phyloP scores from a whole-genome alignment of 202 grass and related monocot species.

The Setaria italica region DNA sequence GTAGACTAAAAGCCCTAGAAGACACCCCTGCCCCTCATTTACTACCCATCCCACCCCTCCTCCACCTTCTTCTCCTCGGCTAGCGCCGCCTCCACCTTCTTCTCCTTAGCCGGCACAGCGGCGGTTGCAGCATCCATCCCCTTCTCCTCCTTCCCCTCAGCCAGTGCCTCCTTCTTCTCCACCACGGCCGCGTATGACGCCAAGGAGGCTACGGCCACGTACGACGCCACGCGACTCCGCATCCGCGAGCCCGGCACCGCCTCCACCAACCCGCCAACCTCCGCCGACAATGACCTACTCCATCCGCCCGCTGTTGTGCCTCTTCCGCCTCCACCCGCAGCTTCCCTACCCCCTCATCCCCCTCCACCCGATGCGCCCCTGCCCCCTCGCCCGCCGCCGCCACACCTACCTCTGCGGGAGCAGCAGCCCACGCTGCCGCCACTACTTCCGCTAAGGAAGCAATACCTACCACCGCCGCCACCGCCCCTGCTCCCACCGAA shows the following conservation, averaged over 20 bases:
- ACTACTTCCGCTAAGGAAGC: neutral
- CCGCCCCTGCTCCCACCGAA: neutral
- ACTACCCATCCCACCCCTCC: no score
- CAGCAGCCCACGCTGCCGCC: neutral
- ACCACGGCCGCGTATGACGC: neutral
- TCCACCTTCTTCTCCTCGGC: no score
- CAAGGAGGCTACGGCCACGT: constrained; percentile 33
- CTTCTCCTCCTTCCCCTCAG: no score
- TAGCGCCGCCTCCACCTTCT: no score
- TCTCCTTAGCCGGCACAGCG: no score
- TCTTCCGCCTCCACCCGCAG: neutral
- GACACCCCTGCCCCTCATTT: no score
- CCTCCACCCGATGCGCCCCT: neutral
- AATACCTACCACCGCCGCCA: neutral
- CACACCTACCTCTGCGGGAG: neutral
- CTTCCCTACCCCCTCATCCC: neutral
- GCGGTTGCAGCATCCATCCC: no score
- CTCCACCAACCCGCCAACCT: neutral
- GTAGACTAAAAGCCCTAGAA: no score
- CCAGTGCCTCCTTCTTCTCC: no score
- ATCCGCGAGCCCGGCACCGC: neutral
- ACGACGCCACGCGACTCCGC: constrained; percentile 42
- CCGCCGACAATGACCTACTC: neutral
- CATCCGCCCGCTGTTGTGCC: neutral
- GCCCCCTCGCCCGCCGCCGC: neutral